These are phyloP conservation scores for Suillus decipiens DNA, from an alignment of 768 basidiomycete species.

Conservation along the genomic window DNA sequence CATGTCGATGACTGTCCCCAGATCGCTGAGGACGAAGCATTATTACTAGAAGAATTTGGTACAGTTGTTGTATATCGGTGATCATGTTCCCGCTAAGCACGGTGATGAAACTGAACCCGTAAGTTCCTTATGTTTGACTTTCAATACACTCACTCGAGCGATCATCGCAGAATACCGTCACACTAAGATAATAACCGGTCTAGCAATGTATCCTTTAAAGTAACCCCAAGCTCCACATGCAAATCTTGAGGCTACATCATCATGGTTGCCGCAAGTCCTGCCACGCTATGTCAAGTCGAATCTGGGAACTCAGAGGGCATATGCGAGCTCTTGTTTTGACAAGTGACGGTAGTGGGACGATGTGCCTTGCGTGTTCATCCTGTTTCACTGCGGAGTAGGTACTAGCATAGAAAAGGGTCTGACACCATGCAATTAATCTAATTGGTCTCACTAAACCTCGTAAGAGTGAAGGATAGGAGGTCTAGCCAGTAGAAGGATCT, in stretches of 20 bases:
- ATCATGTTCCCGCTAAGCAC: not conserved
- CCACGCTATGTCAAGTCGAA: not conserved
- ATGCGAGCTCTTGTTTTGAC: not conserved
- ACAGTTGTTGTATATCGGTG: slow-evolving; percentile 27
- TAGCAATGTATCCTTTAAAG: slow-evolving; percentile 9
- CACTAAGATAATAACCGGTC: not conserved
- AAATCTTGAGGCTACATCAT: slow-evolving; percentile 5
- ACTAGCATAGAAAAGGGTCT: not conserved
- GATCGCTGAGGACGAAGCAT: slow-evolving; percentile 39
- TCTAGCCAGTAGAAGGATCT: not conserved
- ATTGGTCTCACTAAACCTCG: not conserved
- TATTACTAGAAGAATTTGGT: slow-evolving; percentile 40
- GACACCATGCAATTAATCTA: not conserved
- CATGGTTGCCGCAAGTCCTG: slow-evolving; percentile 1
- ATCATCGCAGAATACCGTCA: not conserved
- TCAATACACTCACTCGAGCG: not conserved
- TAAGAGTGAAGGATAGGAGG: too few relatives aligned
- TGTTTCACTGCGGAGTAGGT: not conserved
- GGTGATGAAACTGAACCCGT: slow-evolving; percentile 1
- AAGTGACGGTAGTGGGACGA: not conserved
- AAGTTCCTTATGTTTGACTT: slow-evolving; percentile 4
- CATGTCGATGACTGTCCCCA: slow-evolving; percentile 43
- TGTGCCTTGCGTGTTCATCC: not conserved
- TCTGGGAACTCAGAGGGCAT: not conserved
- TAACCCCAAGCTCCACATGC: slow-evolving; percentile 1